A percentile compares a stretch with the other conserved stretches of the same genome.
Evolutionary conservation across 2,329 filamentous ascomycete genomes (phyloP).

Genomic region (Pseudocercospora cruenta): DNA sequence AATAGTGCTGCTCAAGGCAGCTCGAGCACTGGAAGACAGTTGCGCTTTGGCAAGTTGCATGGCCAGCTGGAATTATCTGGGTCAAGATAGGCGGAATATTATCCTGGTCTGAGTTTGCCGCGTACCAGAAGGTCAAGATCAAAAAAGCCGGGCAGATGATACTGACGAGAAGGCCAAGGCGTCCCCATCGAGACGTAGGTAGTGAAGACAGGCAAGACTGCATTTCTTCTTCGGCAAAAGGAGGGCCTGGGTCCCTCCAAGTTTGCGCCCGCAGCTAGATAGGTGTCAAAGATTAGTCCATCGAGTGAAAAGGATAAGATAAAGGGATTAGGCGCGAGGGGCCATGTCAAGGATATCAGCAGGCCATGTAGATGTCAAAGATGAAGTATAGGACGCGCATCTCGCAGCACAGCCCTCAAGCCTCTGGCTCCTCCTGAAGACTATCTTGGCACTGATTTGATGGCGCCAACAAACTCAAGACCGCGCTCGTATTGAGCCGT

Average conservation of each 20-base stretch:
- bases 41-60: conserved; percentile 25
- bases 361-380: neutral
- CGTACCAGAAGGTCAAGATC: conserved; percentile 28
- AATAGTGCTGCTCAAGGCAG: conserved; percentile 22
- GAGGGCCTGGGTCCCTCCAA: neutral
- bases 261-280: neutral
- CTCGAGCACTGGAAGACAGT: conserved; percentile 26
- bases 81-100: conserved; percentile 26
- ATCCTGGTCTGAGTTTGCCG: conserved; percentile 27
- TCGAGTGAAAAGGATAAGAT: neutral
- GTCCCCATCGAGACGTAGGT: conserved; percentile 13
- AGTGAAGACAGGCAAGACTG: conserved; percentile 9
- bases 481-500: neutral
- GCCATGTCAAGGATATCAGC: neutral
- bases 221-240: conserved; percentile 5
- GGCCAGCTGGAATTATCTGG: conserved; percentile 30
- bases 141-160: conserved; percentile 13
- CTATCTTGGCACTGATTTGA: neutral
- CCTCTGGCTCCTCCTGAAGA: neutral
- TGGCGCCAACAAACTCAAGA: neutral
- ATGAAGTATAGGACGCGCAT: neutral
- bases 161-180: conserved; percentile 16
- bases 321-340: neutral
- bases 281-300: neutral
- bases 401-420: neutral